These are phyloP conservation scores for Chenopodium quinoa DNA, from an alignment of 148 eudicot genomes.

Conservation along the genomic window DNA sequence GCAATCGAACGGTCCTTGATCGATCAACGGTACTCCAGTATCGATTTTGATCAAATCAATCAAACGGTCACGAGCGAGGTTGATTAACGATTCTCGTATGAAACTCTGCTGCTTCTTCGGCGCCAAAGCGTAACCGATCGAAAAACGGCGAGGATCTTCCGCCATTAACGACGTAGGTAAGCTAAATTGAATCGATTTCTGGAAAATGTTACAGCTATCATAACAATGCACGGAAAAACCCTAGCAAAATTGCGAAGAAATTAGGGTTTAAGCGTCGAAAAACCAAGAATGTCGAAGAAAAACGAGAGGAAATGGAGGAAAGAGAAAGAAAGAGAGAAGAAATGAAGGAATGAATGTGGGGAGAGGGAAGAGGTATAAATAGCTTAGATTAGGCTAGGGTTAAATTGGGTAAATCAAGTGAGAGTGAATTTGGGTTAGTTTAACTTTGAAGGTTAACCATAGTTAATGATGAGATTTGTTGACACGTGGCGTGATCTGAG, in stretches of 20 bases:
- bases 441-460: background rate
- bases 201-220: constrained; percentile 20
- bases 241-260: background rate
- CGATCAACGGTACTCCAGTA: constrained; percentile 37
- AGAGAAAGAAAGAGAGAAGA: background rate
- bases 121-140: constrained; percentile 67
- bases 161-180: constrained; percentile 37
- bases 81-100: constrained; percentile 45
- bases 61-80: constrained; percentile 41
- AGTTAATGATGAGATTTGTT: background rate
- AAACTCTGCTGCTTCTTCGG: constrained; percentile 59
- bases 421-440: background rate
- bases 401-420: background rate
- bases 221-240: constrained; percentile 25
- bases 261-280: constrained; percentile 20
- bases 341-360: constrained; percentile 6
- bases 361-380: constrained; percentile 24
- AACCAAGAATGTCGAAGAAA: background rate
- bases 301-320: background rate
- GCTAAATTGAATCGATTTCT: background rate
- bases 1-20: constrained; percentile 75
- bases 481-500: too few relatives aligned
- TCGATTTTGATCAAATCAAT: constrained; percentile 56
- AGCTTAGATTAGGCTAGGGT: constrained; percentile 23
- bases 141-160: constrained; percentile 31